Percentiles rank a stretch among this genome's conserved stretches.
Conservation (phyloP, 176 grass and related monocot species). For the Aegilops tauschii region DNA sequence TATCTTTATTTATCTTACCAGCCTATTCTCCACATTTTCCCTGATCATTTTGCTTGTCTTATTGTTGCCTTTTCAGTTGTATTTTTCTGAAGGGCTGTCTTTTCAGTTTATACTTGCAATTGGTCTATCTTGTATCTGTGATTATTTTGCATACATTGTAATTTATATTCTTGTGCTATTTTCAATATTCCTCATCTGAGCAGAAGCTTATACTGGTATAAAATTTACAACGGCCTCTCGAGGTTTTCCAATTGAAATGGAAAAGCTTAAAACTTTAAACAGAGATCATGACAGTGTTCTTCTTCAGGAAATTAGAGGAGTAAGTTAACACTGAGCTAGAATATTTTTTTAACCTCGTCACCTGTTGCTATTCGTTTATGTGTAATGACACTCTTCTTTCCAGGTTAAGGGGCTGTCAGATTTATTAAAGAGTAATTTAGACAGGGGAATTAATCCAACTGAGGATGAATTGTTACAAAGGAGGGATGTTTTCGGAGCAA, state of each 20-base stretch:
- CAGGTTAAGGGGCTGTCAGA: conserved; percentile 67
- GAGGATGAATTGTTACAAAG: conserved; percentile 53
- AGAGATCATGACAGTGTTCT: conserved; percentile 40
- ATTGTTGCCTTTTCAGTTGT: neutral
- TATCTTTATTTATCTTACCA: conserved; percentile 1
- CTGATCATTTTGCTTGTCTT: neutral
- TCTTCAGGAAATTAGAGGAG: conserved; percentile 57
- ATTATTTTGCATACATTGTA: conserved; percentile 33
- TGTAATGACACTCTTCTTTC: neutral
- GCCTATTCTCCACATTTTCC: neutral
- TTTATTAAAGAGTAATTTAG: conserved; percentile 69
- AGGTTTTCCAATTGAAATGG: conserved; percentile 60
- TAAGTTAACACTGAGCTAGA: conserved; percentile 33
- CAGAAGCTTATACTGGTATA: conserved; percentile 56
- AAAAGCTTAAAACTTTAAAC: conserved; percentile 56
- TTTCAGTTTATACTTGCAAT: conserved; percentile 15
- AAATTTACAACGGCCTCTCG: conserved; percentile 42
- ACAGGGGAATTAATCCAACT: conserved; percentile 49
- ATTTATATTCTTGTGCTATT: conserved; percentile 40
- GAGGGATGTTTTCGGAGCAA: conserved; percentile 53
- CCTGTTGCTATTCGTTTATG: neutral
- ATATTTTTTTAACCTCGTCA: neutral
- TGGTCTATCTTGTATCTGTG: neutral
- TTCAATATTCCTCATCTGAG: conserved; percentile 41
- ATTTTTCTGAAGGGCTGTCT: neutral